Base-by-base conservation (phyloP, 2,329 filamentous ascomycete genomes). In the Pestalotiopsis fici region DNA sequence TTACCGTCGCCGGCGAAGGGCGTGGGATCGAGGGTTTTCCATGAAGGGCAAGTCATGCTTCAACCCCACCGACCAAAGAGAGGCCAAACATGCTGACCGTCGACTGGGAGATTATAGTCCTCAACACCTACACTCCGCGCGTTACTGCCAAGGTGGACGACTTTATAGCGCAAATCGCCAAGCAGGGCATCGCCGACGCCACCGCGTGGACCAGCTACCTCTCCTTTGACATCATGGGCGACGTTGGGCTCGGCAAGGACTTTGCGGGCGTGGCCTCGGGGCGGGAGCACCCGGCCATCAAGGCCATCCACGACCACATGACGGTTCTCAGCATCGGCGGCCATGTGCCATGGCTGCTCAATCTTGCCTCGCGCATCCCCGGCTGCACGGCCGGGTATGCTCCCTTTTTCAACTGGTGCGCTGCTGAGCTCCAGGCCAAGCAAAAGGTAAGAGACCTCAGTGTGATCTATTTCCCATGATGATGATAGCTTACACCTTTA, bases 191-290 rank as follows among this genome's bases (percentile, higher is more conserved):
- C 74, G 12, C 64, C 27, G 25, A 67, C 50, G 35, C 50, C 9
- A 59, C 65, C 5, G 31, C 31, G 6, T 56, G 54, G 54, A 35
- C 50, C 21, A 47, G 15, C n/a, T 62, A 57, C n/a, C 55, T 59
- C 21, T 55, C 66, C 12, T 67, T 59, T n/a, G 66, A 67, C 28
- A 39, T 67, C n/a, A 65, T 67, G 66, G 66, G 66, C 12, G 37
- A 65, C 3, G 43, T 67, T 6, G 66, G 54, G 0, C 60, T 67
- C 27, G 31, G 54, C 23, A 50, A 60, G 39, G 66, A 67, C 21
- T 67, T 67, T 23, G 28, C n/a, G 1, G 37, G 43, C 27, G 54
- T 67, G 18, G 25, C 28, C 0, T 60, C 37, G 15, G 66, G 66
- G 0, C 50, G 37, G 2, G 61, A 65, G 62, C 61, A 65, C 28